phyloP scores from a whole-genome alignment of 2,329 filamentous ascomycete species.

The Raffaelea arxii region DNA sequence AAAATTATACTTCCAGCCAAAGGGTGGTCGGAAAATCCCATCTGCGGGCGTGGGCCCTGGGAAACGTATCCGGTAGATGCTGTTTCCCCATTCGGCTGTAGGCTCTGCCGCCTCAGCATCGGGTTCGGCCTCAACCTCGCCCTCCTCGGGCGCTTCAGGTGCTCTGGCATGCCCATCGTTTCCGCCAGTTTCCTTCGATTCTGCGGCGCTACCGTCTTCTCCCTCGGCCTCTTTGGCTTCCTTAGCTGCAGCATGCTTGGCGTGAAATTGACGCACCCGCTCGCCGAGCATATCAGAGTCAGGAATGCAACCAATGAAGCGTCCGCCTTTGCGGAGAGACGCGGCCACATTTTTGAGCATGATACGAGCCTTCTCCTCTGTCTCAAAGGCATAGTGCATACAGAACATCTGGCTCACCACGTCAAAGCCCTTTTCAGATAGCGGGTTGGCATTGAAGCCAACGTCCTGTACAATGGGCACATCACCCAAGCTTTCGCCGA shows the following conservation, averaged over 20 bases:
- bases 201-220: conserved; percentile 27
- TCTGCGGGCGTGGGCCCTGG: conserved; percentile 73
- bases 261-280: conserved; percentile 67
- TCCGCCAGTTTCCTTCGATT: conserved; percentile 19
- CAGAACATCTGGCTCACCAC: conserved; percentile 99
- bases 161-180: conserved; percentile 15
- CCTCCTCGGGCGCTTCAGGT: conserved; percentile 27
- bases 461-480: conserved; percentile 76
- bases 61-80: conserved; percentile 85
- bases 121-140: conserved; percentile 28
- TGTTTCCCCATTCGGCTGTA: conserved; percentile 81
- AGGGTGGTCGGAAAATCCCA: conserved; percentile 86
- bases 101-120: conserved; percentile 51
- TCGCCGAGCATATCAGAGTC: conserved; percentile 85
- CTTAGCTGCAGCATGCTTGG: conserved; percentile 26
- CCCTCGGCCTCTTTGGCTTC: conserved; percentile 24
- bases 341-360: conserved; percentile 94
- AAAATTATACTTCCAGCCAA: conserved; percentile 97
- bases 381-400: conserved; percentile 98
- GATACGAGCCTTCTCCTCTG: conserved; percentile 74
- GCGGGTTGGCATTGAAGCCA: conserved; percentile 71
- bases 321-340: conserved; percentile 82
- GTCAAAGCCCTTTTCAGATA: conserved; percentile 75
- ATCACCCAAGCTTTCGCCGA: conserved; percentile 71
- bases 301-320: conserved; percentile 93